Evolutionary conservation across 345 rosid species (phyloP), one percentile per base, ranked within the genome.

Genomic region (Atalantia buxifolia): DNA sequence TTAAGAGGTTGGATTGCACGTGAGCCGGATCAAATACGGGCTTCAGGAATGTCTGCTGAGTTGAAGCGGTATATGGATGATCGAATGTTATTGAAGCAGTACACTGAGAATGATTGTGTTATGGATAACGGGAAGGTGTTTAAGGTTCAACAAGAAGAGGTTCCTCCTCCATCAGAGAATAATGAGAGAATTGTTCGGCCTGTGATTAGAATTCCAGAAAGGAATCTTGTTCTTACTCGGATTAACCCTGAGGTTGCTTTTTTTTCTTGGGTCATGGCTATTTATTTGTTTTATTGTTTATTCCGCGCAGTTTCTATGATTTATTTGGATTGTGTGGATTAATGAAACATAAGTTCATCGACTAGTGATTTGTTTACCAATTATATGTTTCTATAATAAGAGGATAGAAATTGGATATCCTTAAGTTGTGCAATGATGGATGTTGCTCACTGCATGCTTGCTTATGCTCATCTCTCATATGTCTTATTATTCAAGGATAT

Each of bases 221-320:
- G 80, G 81, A 90, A 93, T 72, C 82, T 86, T 42, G 96, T 97
- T 65, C 93, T 97, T 66, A 97, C 99, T 76, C 92, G 98, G 63
- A 97, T 97, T 84, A 93, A 94, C 86, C 98, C 99, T 2, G 98
- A 94, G 97, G 98, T 94, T 79, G 31, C 65, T 59, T 42, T 75
- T 65, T 60, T 40, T 55, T 71, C 45, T 62, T 9, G 68, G 45
- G 68, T 12, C 50, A 45, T 45, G 50, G 18, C 67, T 74, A 50
- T 69, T 78, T 67, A 19, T 69, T 50, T 79, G 8, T 67, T 80
- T 57, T 22, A 61, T 57, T 79, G 6, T 48, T 19, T 65, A 25
- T 67, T 28, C 4, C 4, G 13, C 68, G 59, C 66, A 7, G 14
- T 65, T 27, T 6, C 48, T 13, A 16, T 66, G 25, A 19, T 66